These are phyloP conservation scores for Aquilaria malaccensis DNA, from an alignment of 345 rosid species.

Conservation along the genomic window DNA sequence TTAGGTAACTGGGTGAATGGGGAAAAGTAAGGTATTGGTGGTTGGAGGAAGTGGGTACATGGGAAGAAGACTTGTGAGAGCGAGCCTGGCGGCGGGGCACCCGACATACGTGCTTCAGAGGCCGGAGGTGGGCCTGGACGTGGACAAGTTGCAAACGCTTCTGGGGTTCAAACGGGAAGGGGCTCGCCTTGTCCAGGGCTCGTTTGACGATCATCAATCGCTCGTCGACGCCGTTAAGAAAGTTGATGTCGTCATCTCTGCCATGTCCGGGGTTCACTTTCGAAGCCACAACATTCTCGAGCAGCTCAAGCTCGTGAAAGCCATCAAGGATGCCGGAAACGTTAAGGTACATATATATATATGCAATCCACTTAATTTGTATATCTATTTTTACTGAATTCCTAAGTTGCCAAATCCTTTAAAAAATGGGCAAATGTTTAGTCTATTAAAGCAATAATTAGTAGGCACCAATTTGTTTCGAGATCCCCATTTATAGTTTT, in stretches of 20 bases:
- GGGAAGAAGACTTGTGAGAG: conserved; percentile 72
- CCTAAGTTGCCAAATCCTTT: no score
- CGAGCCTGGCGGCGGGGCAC: conserved; percentile 64
- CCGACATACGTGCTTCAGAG: conserved; percentile 58
- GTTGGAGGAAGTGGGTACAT: conserved; percentile 78
- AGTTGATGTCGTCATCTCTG: conserved; percentile 68
- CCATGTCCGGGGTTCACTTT: conserved; percentile 79
- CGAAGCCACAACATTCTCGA: conserved; percentile 66
- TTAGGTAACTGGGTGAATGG: background rate
- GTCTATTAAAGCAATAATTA: no score
- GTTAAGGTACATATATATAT: conserved; percentile 38
- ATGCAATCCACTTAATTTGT: no score
- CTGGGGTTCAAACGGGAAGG: conserved; percentile 55
- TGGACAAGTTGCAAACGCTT: conserved; percentile 69
- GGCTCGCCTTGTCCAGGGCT: conserved; percentile 47
- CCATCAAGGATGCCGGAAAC: conserved; percentile 85
- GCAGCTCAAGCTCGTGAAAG: conserved; percentile 79
- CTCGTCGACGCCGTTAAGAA: conserved; percentile 38
- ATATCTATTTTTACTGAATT: no score
- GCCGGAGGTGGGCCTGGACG: conserved; percentile 56
- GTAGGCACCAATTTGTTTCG: no score
- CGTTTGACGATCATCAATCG: conserved; percentile 42
- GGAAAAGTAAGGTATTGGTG: conserved; percentile 42
- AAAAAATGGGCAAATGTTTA: no score
- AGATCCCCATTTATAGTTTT: no score